phyloP scores from a whole-genome alignment of 1,284 basidiomycete genomes.

The Fomitopsis schrenkii region DNA sequence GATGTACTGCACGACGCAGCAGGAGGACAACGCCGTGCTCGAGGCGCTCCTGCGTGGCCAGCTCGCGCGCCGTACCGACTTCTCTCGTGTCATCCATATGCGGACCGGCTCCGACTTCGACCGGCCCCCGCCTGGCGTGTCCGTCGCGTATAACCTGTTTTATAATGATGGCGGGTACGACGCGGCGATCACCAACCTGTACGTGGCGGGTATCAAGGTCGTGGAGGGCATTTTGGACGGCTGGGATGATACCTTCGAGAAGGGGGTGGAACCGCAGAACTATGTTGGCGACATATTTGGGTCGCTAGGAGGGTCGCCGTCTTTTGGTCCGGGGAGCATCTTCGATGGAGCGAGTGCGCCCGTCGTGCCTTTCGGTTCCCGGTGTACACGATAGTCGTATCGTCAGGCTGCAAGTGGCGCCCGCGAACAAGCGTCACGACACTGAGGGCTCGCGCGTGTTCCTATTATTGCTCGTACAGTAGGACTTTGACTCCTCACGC shows the following conservation, averaged over 20 bases:
- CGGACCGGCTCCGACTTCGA: constrained; percentile 44
- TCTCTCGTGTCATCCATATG: constrained; percentile 40
- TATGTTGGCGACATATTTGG: constrained; percentile 28
- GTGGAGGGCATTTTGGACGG: constrained; percentile 26
- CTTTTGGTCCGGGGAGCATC: neutral
- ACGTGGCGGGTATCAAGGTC: constrained; percentile 26
- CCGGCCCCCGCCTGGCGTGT: constrained; percentile 29
- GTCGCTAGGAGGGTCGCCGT: neutral
- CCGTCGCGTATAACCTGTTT: constrained; percentile 21
- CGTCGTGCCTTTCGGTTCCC: neutral
- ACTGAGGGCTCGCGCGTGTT: no score
- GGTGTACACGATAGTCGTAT: no score
- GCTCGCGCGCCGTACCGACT: constrained; percentile 37
- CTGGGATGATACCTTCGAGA: constrained; percentile 24
- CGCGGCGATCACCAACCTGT: constrained; percentile 24
- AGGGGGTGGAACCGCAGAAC: constrained; percentile 24
- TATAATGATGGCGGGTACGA: constrained; percentile 17
- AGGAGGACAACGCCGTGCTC: constrained; percentile 48
- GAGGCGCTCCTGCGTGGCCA: constrained; percentile 39
- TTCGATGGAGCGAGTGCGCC: neutral
- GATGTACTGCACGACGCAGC: constrained; percentile 39
- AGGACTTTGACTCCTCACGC: no score
- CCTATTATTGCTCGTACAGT: no score
- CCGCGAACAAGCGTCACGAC: no score
- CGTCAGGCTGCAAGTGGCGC: no score